phyloP scores from a whole-genome alignment of 352 stramenopile species.

The Lagenidium giganteum region DNA sequence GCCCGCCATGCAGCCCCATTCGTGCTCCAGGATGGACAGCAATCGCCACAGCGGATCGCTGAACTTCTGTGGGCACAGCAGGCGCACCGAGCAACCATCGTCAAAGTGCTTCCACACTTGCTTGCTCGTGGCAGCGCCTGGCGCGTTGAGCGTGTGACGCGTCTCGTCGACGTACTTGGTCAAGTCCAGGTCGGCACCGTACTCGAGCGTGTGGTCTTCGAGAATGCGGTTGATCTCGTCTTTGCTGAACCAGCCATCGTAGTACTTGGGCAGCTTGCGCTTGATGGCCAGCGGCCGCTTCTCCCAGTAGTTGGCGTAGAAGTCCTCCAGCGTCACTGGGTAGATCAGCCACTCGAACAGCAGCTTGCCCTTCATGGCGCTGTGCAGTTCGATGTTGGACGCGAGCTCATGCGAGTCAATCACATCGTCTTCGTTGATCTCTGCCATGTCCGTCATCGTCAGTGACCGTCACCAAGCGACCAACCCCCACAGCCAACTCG shows the following conservation, averaged over 20 bases:
- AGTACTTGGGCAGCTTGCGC: conserved; percentile 56
- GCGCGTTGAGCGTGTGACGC: conserved; percentile 64
- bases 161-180: conserved; percentile 86
- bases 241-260: conserved; percentile 78
- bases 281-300: conserved; percentile 87
- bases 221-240: conserved; percentile 70
- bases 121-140: conserved; percentile 45
- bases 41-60: conserved; percentile 82
- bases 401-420: conserved; percentile 53
- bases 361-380: conserved; percentile 58
- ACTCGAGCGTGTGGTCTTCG: conserved; percentile 70
- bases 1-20: conserved; percentile 93
- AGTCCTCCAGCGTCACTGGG: conserved; percentile 81
- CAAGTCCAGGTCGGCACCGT: conserved; percentile 80
- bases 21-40: conserved; percentile 90
- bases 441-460: conserved; percentile 1
- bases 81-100: conserved; percentile 86
- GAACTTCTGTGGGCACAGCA: conserved; percentile 94
- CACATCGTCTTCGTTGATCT: conserved; percentile 38
- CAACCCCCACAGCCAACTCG: not conserved
- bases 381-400: conserved; percentile 54
- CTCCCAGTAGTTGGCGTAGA: conserved; percentile 93
- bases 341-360: conserved; percentile 86
- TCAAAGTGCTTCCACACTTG: conserved; percentile 79
- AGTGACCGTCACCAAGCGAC: not conserved